Evolutionary conservation across 2,329 filamentous ascomycete species (phyloP), one percentile per base, ranked within the genome.

Genomic region (Scytalidium sp.): DNA sequence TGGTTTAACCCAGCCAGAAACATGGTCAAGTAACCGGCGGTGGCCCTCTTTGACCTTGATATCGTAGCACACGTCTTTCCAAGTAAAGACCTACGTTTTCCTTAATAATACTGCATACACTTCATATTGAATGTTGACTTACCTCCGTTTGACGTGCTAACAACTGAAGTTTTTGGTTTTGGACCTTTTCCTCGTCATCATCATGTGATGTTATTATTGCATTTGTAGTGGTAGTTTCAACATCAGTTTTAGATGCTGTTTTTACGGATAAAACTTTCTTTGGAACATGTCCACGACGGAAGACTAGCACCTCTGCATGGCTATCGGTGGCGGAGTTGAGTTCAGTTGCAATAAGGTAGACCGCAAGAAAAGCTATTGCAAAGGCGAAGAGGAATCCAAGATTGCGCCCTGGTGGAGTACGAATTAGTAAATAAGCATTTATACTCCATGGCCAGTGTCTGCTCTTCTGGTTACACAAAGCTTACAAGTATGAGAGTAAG

Each of bases 1-100:
- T n/a, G 84, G 83, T 64, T 86, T 85, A 53, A 87, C 82, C 79
- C 85, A 94, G 2, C 89, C 90, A 56, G 90, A 81, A 1, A 94
- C 86, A 46, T 92, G 79, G 55, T 93, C 83, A 42, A 87, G 67
- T 11, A 90, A 84, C 5, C 83, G 77, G 36, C 85, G 75, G 0
- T 71, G 66, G 56, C 86, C 78, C 4, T 69, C 69, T 59, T 85
- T 84, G 65, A 88, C 84, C 60, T 81, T 80, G 64, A 89, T 85
- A 46, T 88, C 84, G 59, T 87, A 95, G 70, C 85, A 90, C 19
- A 78, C 9, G 20, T 43, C n/a, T 13, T n/a, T 21, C 41, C 41
- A 43, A 4, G 41, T 43, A 19, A 43, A 43, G 6, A 41, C 15
- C n/a, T 41, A 19, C n/a, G 39, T 41, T 27, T 7, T 7, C 7